These are phyloP conservation scores for Liriodendron chinense DNA, from an alignment of 164 flowering plant species.

Conservation along the genomic window DNA sequence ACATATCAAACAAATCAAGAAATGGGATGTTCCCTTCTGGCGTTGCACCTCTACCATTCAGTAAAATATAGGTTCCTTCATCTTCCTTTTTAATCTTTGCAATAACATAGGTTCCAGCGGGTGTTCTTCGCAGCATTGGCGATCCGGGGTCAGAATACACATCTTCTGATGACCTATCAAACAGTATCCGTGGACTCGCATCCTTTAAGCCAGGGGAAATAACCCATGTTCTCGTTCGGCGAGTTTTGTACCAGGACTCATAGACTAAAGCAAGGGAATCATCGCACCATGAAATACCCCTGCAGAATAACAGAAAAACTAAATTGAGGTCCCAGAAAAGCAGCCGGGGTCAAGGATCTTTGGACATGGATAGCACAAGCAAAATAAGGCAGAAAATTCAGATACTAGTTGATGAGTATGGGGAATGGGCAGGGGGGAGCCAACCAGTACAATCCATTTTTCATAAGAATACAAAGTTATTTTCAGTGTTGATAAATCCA, in stretches of 20 bases:
- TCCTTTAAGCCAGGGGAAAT: conserved; percentile 74
- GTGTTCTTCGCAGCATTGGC: conserved; percentile 86
- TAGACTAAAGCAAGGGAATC: conserved; percentile 86
- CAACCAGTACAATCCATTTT: too few relatives aligned
- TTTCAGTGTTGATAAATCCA: too few relatives aligned
- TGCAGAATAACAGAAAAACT: conserved; percentile 21
- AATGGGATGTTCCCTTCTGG: conserved; percentile 95
- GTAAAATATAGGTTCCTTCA: conserved; percentile 57
- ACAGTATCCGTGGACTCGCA: conserved; percentile 65
- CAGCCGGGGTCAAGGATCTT: neutral
- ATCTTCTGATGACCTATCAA: conserved; percentile 97
- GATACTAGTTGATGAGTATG: too few relatives aligned
- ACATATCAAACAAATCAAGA: conserved; percentile 93
- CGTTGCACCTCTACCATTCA: conserved; percentile 97
- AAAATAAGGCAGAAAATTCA: too few relatives aligned
- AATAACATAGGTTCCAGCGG: conserved; percentile 78
- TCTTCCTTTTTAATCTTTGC: conserved; percentile 81
- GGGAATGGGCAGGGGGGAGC: too few relatives aligned
- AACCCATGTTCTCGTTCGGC: conserved; percentile 84
- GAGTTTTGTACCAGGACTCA: conserved; percentile 97
- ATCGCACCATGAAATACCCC: conserved; percentile 96
- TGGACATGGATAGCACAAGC: neutral
- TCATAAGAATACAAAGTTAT: too few relatives aligned
- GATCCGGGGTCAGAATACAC: conserved; percentile 99
- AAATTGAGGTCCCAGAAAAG: neutral